These are phyloP conservation scores for Zelonia costaricensis DNA, from an alignment of 208 protist species.

Conservation along the genomic window DNA sequence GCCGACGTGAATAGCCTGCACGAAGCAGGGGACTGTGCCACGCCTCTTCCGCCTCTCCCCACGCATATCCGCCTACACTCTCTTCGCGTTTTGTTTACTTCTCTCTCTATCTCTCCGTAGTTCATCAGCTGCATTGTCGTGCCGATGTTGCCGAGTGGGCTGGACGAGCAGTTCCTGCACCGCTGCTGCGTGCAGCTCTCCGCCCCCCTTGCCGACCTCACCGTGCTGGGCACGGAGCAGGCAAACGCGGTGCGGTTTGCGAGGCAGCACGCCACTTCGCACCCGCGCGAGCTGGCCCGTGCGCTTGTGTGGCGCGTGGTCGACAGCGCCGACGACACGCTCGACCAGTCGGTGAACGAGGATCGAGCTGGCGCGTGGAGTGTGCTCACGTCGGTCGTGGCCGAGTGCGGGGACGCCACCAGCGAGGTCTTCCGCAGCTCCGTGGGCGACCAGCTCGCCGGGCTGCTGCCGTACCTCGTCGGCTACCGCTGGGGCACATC, in stretches of 20 bases:
- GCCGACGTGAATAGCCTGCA: no score
- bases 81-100: conserved; percentile 10
- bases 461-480: conserved; percentile 75
- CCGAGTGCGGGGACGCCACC: conserved; percentile 55
- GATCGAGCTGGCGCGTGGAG: conserved; percentile 80
- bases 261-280: conserved; percentile 52
- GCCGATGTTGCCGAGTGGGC: conserved; percentile 32
- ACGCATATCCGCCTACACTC: no score
- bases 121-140: no score
- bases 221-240: conserved; percentile 49
- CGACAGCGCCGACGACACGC: conserved; percentile 61
- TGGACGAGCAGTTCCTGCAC: conserved; percentile 73
- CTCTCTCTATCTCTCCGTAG: conserved; percentile 2
- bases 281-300: conserved; percentile 69
- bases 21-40: no score
- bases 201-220: conserved; percentile 44
- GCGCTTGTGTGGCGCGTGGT: conserved; percentile 83
- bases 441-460: conserved; percentile 64
- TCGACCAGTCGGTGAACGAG: conserved; percentile 29
- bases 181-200: conserved; percentile 87
- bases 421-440: conserved; percentile 52
- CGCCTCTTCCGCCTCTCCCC: no score
- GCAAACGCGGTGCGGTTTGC: conserved; percentile 67
- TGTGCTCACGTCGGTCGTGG: conserved; percentile 64
- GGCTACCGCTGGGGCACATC: conserved; percentile 68